Percentiles rank a stretch among this genome's conserved stretches.
These are phyloP conservation scores for Wickerhamomyces sp. DNA, from an alignment of 1,139 yeast genomes.

Conservation along the genomic window DNA sequence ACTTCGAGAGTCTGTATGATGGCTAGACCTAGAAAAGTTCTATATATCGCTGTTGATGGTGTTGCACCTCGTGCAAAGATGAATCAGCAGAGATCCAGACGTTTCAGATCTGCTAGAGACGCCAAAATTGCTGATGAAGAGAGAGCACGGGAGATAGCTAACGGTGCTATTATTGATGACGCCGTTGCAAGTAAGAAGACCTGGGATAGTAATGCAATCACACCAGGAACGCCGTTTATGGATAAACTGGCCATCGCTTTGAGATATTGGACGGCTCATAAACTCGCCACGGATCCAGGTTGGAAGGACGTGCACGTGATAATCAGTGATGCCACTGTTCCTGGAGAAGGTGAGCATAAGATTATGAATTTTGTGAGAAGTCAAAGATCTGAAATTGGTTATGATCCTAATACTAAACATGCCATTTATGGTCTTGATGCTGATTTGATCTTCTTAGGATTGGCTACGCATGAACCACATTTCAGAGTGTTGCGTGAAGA, in stretches of 20 bases:
- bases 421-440: conserved; percentile 98
- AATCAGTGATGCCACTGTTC: conserved; percentile 93
- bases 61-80: conserved; percentile 98
- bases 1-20: conserved; percentile 85
- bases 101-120: conserved; percentile 92
- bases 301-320: conserved; percentile 86
- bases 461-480: conserved; percentile 96
- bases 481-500: conserved; percentile 92
- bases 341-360: conserved; percentile 99
- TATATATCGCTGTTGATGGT: conserved; percentile 96
- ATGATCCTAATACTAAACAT: conserved; percentile 85
- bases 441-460: conserved; percentile 91
- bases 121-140: conserved; percentile 70
- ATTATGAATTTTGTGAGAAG: conserved; percentile 90
- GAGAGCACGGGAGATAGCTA: conserved; percentile 38
- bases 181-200: conserved; percentile 40
- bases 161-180: conserved; percentile 65
- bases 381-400: conserved; percentile 79
- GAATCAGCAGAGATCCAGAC: conserved; percentile 96
- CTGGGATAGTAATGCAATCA: conserved; percentile 95
- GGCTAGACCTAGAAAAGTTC: conserved; percentile 91
- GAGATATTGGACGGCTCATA: conserved; percentile 86
- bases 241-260: conserved; percentile 77
- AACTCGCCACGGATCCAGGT: conserved; percentile 79
- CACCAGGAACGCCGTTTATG: conserved; percentile 99